These are phyloP conservation scores for Fusarium lyarnte DNA, from an alignment of 2,329 filamentous ascomycete genomes.

Conservation along the genomic window DNA sequence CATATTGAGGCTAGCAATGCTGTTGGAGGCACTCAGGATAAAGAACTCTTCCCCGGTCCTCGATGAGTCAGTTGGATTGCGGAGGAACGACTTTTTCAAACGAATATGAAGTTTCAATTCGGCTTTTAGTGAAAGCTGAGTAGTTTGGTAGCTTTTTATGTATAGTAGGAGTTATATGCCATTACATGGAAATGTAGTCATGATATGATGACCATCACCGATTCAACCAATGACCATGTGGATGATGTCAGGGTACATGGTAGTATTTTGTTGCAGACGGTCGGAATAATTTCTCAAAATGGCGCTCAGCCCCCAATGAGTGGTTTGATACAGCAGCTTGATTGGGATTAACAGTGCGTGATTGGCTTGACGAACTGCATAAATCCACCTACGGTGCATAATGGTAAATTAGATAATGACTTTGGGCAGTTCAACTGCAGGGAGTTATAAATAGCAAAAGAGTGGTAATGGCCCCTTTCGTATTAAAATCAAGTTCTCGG, in stretches of 20 bases:
- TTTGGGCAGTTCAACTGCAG: accelerated
- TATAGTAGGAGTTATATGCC: accelerated
- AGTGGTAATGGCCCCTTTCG: not conserved
- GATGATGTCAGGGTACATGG: too few species aligned
- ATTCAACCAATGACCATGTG: not conserved
- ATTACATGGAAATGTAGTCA: accelerated
- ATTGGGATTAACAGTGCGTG: accelerated
- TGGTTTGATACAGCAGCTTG: accelerated
- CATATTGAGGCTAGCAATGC: not conserved
- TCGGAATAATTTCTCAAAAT: not conserved
- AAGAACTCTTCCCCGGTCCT: not conserved
- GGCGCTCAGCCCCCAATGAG: accelerated
- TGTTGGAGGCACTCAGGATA: not conserved
- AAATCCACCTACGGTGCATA: not conserved
- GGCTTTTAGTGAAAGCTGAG: accelerated
- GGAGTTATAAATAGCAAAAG: not conserved
- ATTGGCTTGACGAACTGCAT: not conserved
- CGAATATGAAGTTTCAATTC: accelerated
- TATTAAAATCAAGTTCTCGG: not conserved
- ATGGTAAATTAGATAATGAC: not conserved
- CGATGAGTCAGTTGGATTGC: not conserved
- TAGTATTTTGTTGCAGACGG: accelerated
- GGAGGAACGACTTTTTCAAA: not conserved
- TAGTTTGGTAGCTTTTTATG: accelerated
- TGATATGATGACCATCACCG: not conserved